A percentile compares a stretch with the other conserved stretches of the same genome.
These are phyloP conservation scores for Saccharomycopsis sp. DNA, from an alignment of 805 yeast genomes.

Conservation along the genomic window DNA sequence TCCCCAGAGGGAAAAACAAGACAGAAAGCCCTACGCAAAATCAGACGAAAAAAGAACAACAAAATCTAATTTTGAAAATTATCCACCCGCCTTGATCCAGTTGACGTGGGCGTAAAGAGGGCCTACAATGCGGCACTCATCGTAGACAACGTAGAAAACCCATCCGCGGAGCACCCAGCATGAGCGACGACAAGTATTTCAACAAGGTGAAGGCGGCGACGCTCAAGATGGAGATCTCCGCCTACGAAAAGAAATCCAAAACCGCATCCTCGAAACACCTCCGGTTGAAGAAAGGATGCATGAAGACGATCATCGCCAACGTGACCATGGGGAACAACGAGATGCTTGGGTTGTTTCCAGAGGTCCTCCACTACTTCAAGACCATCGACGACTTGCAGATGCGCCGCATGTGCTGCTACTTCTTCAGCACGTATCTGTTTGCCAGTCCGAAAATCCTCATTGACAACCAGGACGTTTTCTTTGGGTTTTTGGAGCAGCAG, in stretches of 20 bases:
- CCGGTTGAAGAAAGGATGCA: constrained; percentile 37
- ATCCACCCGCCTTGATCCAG: background rate
- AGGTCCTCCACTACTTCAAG: constrained; percentile 47
- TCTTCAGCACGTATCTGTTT: constrained; percentile 52
- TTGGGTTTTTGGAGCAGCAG: constrained; percentile 30
- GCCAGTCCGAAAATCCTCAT: constrained; percentile 49
- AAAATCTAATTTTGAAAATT: background rate
- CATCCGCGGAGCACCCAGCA: constrained; percentile 1
- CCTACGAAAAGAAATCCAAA: constrained; percentile 35
- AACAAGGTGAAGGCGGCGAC: constrained; percentile 26
- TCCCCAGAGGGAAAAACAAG: no score
- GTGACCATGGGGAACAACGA: constrained; percentile 78
- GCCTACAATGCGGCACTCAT: no score
- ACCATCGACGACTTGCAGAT: constrained; percentile 59
- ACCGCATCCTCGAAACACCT: constrained; percentile 22
- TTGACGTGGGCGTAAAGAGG: no score
- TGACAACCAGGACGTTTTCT: constrained; percentile 49
- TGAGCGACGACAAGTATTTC: constrained; percentile 18
- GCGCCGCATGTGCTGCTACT: constrained; percentile 65
- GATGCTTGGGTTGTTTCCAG: constrained; percentile 59
- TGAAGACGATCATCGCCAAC: constrained; percentile 76
- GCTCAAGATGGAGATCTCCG: constrained; percentile 26
- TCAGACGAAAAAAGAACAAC: background rate
- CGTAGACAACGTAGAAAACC: no score
- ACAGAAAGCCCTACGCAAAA: background rate